Evolutionary conservation across 2,329 filamentous ascomycete species (phyloP).

Genomic region (Botrytis hyacinthi): DNA sequence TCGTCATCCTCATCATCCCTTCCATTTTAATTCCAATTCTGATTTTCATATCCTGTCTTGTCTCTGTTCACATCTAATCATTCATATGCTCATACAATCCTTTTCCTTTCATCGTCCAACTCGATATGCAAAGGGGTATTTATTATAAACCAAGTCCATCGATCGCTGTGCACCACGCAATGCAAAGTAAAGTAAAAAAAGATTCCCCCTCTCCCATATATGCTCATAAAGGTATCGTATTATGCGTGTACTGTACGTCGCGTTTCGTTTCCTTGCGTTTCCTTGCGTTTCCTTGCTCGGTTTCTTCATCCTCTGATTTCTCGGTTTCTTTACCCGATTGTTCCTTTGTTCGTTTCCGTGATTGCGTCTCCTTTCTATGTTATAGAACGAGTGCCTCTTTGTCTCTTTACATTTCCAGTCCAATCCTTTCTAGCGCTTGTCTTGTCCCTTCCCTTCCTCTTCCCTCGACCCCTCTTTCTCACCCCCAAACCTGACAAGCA

Average conservation of each 20-base stretch:
- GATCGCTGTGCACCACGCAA: background rate
- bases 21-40: background rate
- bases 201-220: background rate
- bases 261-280: background rate
- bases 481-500: background rate
- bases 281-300: background rate
- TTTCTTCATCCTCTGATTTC: constrained; percentile 1
- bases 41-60: background rate
- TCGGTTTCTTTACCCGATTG: background rate
- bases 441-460: background rate
- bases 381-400: background rate
- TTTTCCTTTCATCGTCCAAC: background rate
- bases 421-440: background rate
- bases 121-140: background rate
- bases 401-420: background rate
- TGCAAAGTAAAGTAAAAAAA: background rate
- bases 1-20: background rate
- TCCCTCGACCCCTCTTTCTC: background rate
- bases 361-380: background rate
- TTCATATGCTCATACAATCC: background rate
- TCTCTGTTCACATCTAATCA: background rate
- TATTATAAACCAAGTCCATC: background rate
- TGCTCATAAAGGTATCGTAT: background rate
- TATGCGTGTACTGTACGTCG: background rate
- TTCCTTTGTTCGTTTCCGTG: background rate